phyloP scores from a whole-genome alignment of 1,284 basidiomycete genomes.

The Lignosus rhinocerotis region DNA sequence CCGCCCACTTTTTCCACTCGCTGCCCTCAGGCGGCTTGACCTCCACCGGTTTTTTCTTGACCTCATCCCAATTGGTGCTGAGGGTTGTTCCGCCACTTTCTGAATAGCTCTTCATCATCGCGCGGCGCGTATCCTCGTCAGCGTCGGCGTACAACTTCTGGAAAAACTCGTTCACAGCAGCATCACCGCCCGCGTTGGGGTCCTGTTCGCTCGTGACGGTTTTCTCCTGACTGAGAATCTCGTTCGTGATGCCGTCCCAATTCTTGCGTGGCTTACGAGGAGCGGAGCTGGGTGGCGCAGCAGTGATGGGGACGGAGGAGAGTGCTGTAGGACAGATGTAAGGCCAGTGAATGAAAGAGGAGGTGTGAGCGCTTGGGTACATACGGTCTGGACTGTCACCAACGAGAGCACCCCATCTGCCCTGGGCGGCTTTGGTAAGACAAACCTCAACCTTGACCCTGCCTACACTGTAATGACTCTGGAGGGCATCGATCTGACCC shows the following conservation, averaged over 20 bases:
- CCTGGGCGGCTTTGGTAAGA: slow-evolving; percentile 60
- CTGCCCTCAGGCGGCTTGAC: slow-evolving; percentile 83
- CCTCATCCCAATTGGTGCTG: slow-evolving; percentile 93
- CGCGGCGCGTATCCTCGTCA: slow-evolving; percentile 84
- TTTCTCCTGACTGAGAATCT: slow-evolving; percentile 64
- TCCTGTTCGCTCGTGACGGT: slow-evolving; percentile 66
- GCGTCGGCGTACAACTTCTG: slow-evolving; percentile 84
- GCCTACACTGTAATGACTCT: slow-evolving; percentile 68
- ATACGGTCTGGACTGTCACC: slow-evolving; percentile 75
- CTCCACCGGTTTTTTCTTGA: slow-evolving; percentile 65
- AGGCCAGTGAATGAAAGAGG: neutral
- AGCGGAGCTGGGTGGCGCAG: slow-evolving; percentile 26
- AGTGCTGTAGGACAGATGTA: slow-evolving; percentile 24
- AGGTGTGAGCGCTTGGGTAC: slow-evolving; percentile 29
- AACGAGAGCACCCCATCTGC: slow-evolving; percentile 76
- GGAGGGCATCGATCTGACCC: slow-evolving; percentile 71
- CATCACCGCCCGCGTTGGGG: slow-evolving; percentile 82
- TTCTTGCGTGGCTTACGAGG: slow-evolving; percentile 59
- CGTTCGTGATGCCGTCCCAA: slow-evolving; percentile 80
- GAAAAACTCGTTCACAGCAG: slow-evolving; percentile 76
- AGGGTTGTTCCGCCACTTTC: slow-evolving; percentile 92
- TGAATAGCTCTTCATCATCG: slow-evolving; percentile 95
- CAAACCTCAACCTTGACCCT: slow-evolving; percentile 84
- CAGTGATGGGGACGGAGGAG: slow-evolving; percentile 35
- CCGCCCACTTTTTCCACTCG: slow-evolving; percentile 76